These are phyloP conservation scores for Cladosporium sp. DNA, from an alignment of 2,329 filamentous ascomycete genomes.

Conservation along the genomic window DNA sequence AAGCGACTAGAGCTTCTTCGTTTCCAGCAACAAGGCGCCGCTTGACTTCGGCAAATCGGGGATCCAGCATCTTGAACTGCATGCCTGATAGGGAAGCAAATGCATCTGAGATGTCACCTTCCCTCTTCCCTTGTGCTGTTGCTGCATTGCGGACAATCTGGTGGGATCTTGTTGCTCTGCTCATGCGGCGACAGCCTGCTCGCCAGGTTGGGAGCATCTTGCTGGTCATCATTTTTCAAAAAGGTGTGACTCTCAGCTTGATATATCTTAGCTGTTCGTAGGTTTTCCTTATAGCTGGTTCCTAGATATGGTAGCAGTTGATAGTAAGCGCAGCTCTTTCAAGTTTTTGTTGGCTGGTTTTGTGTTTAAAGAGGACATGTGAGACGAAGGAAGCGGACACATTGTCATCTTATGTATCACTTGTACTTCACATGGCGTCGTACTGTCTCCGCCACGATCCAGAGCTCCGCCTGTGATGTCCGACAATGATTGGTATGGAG, in stretches of 20 bases:
- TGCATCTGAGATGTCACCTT: conserved; percentile 48
- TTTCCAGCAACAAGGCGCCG: conserved; percentile 40
- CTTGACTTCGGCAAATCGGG: conserved; percentile 45
- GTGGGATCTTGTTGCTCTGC: neutral
- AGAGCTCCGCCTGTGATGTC: neutral
- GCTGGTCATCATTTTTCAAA: neutral
- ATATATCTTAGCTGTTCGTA: too few species aligned
- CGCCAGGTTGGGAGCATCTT: neutral
- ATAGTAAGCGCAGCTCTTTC: too few species aligned
- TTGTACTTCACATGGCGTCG: neutral
- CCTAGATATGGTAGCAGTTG: too few species aligned
- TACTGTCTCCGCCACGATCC: neutral
- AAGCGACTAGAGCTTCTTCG: conserved; percentile 45
- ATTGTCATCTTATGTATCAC: neutral
- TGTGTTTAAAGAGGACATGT: neutral
- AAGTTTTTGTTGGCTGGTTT: too few species aligned
- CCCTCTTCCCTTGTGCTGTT: conserved; percentile 36
- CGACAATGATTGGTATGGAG: conserved; percentile 11
- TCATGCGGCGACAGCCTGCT: conserved; percentile 2
- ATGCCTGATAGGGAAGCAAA: conserved; percentile 48
- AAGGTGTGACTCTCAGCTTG: neutral
- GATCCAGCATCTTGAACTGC: conserved; percentile 40
- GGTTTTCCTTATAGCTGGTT: too few species aligned
- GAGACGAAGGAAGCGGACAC: neutral
- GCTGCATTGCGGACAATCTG: conserved; percentile 14